These are phyloP conservation scores for Theileria luwenshuni DNA, from an alignment of 169 alveolate genomes.

Conservation along the genomic window DNA sequence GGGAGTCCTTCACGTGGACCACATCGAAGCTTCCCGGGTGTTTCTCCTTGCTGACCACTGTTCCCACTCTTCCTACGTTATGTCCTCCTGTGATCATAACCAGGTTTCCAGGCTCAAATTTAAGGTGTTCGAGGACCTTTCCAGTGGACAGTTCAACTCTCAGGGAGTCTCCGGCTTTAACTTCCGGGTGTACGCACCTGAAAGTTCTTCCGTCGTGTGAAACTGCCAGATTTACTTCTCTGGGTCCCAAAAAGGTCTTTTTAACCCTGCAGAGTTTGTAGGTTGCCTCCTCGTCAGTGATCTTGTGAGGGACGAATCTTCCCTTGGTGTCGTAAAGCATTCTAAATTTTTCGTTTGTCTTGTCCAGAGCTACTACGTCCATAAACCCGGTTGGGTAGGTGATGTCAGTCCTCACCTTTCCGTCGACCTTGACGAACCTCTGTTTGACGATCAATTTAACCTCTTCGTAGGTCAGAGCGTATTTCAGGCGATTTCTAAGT, in stretches of 20 bases:
- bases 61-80: conserved; percentile 99
- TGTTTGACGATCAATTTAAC: conserved; percentile 94
- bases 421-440: conserved; percentile 94
- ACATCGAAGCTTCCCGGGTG: conserved; percentile 97
- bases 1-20: conserved; percentile 93
- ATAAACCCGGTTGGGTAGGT: conserved; percentile 97
- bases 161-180: conserved; percentile 95
- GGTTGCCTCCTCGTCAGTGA: conserved; percentile 92
- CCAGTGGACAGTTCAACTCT: conserved; percentile 93
- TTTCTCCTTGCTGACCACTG: conserved; percentile 91
- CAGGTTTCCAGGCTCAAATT: conserved; percentile 93
- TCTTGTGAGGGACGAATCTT: conserved; percentile 93
- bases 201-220: conserved; percentile 99
- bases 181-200: conserved; percentile 97
- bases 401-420: conserved; percentile 95
- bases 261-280: conserved; percentile 96
- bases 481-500: conserved; percentile 93
- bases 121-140: conserved; percentile 91
- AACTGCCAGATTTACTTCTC: conserved; percentile 93
- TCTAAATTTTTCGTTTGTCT: conserved; percentile 94
- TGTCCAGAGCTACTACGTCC: conserved; percentile 94
- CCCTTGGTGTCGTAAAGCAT: conserved; percentile 97
- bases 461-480: conserved; percentile 92
- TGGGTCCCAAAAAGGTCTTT: conserved; percentile 92
- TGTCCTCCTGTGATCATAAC: conserved; percentile 97